phyloP scores from a whole-genome alignment of 345 rosid species.

The Eucalyptus victrix region DNA sequence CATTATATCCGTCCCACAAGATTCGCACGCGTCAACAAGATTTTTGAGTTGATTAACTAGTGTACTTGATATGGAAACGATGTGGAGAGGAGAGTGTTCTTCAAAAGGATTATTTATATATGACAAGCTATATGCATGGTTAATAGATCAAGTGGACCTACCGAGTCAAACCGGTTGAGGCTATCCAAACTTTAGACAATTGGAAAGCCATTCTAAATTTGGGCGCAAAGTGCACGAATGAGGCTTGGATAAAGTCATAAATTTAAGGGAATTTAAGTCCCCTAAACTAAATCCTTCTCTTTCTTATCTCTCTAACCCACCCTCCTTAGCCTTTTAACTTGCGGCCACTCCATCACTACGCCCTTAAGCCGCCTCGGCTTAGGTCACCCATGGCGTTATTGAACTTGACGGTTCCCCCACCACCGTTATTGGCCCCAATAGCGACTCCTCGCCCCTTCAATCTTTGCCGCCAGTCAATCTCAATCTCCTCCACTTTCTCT shows the following conservation, averaged over 20 bases:
- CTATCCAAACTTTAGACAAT: not conserved
- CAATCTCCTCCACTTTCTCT: not conserved
- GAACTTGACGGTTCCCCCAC: not conserved
- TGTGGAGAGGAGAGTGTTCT: not conserved
- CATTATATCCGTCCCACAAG: fast-evolving
- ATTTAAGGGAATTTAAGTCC: not conserved
- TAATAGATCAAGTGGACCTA: not conserved
- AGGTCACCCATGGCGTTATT: no score
- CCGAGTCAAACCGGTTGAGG: fast-evolving
- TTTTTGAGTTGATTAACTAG: not conserved
- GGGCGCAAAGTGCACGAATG: not conserved
- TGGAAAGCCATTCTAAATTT: not conserved
- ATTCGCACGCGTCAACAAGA: fast-evolving
- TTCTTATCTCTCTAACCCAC: not conserved
- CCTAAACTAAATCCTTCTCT: not conserved
- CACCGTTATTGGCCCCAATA: not conserved
- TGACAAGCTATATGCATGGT: not conserved
- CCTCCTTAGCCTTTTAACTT: not conserved
- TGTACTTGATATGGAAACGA: not conserved
- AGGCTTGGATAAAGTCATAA: not conserved
- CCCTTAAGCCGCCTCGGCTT: not conserved
- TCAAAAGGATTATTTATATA: not conserved
- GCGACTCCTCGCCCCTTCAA: not conserved
- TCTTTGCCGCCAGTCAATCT: not conserved
- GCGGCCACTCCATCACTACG: not conserved